Evolutionary conservation across 2,329 filamentous ascomycete species (phyloP).

Genomic region (Spiromastix sp.): DNA sequence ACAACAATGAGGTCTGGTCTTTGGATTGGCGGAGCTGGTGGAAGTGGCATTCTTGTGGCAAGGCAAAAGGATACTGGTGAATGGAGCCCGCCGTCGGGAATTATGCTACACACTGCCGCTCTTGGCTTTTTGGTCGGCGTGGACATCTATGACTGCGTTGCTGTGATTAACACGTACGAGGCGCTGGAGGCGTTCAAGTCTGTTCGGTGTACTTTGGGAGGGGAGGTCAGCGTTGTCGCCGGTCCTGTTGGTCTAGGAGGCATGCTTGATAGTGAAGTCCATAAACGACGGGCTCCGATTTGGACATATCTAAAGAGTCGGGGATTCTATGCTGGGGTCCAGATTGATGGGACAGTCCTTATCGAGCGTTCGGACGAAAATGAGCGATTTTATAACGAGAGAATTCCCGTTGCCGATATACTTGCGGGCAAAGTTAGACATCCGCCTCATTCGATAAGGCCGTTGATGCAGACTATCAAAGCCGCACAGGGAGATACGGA

Average conservation of each 20-base stretch:
- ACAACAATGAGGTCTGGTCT: conserved; percentile 90
- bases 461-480: conserved; percentile 73
- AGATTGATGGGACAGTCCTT: conserved; percentile 77
- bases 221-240: conserved; percentile 64
- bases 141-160: conserved; percentile 91
- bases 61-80: conserved; percentile 68
- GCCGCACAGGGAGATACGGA: conserved; percentile 75
- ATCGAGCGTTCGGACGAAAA: conserved; percentile 85
- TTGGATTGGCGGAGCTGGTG: conserved; percentile 84
- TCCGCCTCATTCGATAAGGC: conserved; percentile 45
- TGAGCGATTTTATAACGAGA: conserved; percentile 68
- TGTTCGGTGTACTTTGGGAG: conserved; percentile 67
- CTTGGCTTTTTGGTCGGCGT: conserved; percentile 84
- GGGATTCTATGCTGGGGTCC: conserved; percentile 77
- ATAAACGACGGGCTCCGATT: conserved; percentile 59
- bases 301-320: conserved; percentile 85
- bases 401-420: conserved; percentile 52
- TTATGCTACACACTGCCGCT: conserved; percentile 80
- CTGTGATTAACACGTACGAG: conserved; percentile 80
- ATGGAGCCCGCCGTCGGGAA: conserved; percentile 85
- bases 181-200: conserved; percentile 77
- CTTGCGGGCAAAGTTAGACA: conserved; percentile 49
- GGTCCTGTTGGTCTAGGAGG: conserved; percentile 71
- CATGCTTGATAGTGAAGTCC: conserved; percentile 57
- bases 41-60: conserved; percentile 76